Evolutionary conservation across 139 green algal species (phyloP), one percentile per base, ranked within the genome.

Genomic region (Chlorella vulgaris): DNA sequence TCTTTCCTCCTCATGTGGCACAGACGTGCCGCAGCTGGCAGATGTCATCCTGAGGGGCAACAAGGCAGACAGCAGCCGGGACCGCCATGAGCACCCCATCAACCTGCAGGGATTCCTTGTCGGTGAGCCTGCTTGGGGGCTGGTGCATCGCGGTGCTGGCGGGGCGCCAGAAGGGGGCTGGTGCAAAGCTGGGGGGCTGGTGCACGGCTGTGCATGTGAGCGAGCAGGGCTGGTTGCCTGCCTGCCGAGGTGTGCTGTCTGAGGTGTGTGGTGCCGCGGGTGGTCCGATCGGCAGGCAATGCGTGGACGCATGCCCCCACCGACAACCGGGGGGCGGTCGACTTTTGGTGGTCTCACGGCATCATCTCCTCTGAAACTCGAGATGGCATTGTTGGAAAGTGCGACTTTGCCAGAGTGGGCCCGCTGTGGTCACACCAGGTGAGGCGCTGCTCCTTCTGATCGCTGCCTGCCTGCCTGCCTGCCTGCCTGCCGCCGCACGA

Each of bases 101-200:
- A 90, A 92, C 55, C 85, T 96, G 8, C 82, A 92, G 61, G 93
- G 93, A 51, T 91, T 97, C 69, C 69, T 95, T n/a, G 86, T 96
- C 21, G 93, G 88, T 90, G 43, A 74, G 85, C 10, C 40, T 42
- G 65, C 18, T 8, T 28, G 55, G 55, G 18, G 55, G 8, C n/a
- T 28, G 55, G 55, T 28, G 47, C n/a, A n/a, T n/a, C n/a, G n/a
- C n/a, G n/a, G n/a, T n/a, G n/a, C n/a, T n/a, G n/a, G n/a, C n/a
- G n/a, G n/a, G n/a, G n/a, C n/a, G n/a, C n/a, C n/a, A n/a, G n/a
- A n/a, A n/a, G n/a, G n/a, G n/a, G n/a, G n/a, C n/a, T n/a, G n/a
- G n/a, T n/a, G n/a, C n/a, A n/a, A n/a, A n/a, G 47, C 47, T 58
- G 47, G 47, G 47, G 10, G 47, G 47, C 13, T 58, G 47, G 15